Base-by-base conservation (phyloP, 345 rosid species). In the Anacardium occidentale region DNA sequence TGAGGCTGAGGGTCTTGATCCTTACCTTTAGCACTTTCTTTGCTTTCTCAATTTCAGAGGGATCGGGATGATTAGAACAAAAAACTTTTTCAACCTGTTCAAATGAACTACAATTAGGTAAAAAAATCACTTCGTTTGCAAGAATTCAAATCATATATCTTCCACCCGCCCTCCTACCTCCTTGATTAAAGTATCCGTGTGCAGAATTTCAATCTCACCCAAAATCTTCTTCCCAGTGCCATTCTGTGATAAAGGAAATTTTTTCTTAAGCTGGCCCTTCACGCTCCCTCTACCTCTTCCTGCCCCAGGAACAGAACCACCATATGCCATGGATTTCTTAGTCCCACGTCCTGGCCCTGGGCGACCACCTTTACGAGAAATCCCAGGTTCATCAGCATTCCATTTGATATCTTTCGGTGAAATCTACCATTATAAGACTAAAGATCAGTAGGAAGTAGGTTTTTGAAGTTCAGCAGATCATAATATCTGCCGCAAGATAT, bases 351-450 rank as follows among this genome's bases (percentile, higher is more conserved):
- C 96, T 61, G 81, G 88, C 74, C 95, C 95, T 40, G 95, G 88
- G 57, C 86, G 93, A 53, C 91, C 86, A 71, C 89, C 96, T 88
- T 82, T 87, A 72, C 84, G 92, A 76, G 87, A 79, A 66, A 85
- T 62, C 71, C 89, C 89, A 29, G 88, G 91, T 74, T 90, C 91
- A 26, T 88, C 94, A 64, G 84, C 89, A 72, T 88, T 96, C 99
- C 97, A 95, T 81, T 86, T 88, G 67, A 95, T 93, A 73, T 93
- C 99, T 82, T 85, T 91, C 10, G 93, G 88, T 75, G 98, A 79
- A 80, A 95, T 95, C 99, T 95, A 76, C 54, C 25, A 71, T 79
- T 45, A 51, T 13, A 78, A 25, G 59, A 62, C 44, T 21, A 26
- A 17, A 45, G 24, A 62, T 62, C 50, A 40, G 52, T 54, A 64